These are phyloP conservation scores for Bothriochloa decipiens DNA, from an alignment of 176 grass and related monocot genomes.

Conservation along the genomic window DNA sequence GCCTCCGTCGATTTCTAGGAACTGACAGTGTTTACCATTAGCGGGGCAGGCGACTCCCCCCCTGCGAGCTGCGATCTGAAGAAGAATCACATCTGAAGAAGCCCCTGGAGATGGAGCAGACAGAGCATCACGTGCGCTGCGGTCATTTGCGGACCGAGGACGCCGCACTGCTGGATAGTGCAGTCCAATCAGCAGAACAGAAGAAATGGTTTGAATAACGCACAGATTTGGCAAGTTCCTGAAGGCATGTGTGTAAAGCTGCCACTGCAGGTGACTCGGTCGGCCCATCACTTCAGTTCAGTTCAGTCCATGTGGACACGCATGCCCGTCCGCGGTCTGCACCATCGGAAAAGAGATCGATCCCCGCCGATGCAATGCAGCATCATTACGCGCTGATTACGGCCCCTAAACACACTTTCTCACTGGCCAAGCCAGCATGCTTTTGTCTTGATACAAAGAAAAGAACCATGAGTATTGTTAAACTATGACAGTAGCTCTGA, in stretches of 20 bases:
- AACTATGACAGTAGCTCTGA: neutral
- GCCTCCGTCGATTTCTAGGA: too few relatives aligned
- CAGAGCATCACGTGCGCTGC: neutral
- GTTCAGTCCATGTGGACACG: constrained; percentile 33
- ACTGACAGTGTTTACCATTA: neutral
- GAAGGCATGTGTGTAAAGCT: constrained; percentile 21
- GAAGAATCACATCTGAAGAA: neutral
- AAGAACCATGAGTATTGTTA: neutral
- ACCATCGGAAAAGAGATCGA: neutral
- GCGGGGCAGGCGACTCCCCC: too few relatives aligned
- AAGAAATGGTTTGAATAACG: constrained; percentile 1
- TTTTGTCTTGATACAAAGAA: neutral
- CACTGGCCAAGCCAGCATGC: neutral
- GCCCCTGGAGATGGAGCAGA: neutral
- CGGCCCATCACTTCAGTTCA: constrained; percentile 13
- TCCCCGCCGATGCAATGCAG: neutral
- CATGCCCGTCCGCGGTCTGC: neutral
- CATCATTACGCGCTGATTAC: constrained; percentile 37
- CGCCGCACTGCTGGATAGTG: constrained; percentile 1
- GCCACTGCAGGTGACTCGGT: constrained; percentile 14
- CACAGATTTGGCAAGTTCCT: constrained; percentile 41
- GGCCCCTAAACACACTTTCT: neutral
- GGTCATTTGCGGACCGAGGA: neutral
- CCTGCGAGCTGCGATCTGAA: neutral
- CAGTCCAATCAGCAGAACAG: neutral